Evolutionary conservation across 164 flowering plant species (phyloP).

Genomic region (Warburgia ugandensis): DNA sequence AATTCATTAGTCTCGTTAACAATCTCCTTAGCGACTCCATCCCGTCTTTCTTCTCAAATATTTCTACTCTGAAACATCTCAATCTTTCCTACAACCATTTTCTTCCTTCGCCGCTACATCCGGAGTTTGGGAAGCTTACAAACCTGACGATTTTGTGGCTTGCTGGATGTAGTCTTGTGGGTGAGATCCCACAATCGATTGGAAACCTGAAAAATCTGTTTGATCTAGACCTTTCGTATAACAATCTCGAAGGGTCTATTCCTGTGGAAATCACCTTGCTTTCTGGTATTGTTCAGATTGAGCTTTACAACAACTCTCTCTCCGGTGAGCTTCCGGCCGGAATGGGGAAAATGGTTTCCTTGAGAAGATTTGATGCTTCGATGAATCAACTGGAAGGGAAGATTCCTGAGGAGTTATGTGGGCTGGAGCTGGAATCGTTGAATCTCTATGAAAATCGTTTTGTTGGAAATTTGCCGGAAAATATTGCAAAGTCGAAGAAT

Average conservation of each 20-base stretch:
- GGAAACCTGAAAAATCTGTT: constrained; percentile 43
- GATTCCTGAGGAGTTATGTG: constrained; percentile 65
- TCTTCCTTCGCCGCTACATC: constrained; percentile 51
- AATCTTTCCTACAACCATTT: constrained; percentile 80
- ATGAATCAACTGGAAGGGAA: constrained; percentile 58
- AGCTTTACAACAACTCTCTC: constrained; percentile 72
- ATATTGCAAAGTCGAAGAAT: constrained; percentile 24
- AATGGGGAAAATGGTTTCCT: constrained; percentile 33
- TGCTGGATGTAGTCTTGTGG: constrained; percentile 47
- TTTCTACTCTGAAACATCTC: constrained; percentile 52
- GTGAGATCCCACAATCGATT: constrained; percentile 61
- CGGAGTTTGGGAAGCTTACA: constrained; percentile 66
- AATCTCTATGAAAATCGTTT: constrained; percentile 55
- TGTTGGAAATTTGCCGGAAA: constrained; percentile 30
- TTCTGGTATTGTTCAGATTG: constrained; percentile 49
- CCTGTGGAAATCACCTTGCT: constrained; percentile 54
- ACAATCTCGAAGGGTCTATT: constrained; percentile 45
- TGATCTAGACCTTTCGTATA: constrained; percentile 63
- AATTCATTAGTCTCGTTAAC: constrained; percentile 46
- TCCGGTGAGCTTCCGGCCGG: constrained; percentile 65
- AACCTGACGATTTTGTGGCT: constrained; percentile 62
- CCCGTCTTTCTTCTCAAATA: constrained; percentile 50
- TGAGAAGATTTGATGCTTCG: constrained; percentile 56
- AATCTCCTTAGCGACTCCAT: constrained; percentile 61
- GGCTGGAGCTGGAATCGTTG: constrained; percentile 57